These are phyloP conservation scores for Paecilomyces variotii DNA, from an alignment of 2,329 filamentous ascomycete species.

Conservation along the genomic window DNA sequence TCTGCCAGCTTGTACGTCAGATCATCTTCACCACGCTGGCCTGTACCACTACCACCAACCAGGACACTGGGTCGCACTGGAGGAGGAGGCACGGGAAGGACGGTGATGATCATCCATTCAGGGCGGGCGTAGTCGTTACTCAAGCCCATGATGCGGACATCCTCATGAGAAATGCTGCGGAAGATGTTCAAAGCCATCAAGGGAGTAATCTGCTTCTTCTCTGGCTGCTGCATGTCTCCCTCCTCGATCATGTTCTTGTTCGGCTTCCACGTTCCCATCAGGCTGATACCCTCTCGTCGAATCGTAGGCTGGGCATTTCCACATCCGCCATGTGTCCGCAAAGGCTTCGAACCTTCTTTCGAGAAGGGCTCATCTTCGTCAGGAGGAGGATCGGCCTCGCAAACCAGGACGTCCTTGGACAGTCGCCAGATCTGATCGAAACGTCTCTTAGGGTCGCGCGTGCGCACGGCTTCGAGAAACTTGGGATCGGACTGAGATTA, in stretches of 20 bases:
- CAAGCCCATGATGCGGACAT: constrained; percentile 78
- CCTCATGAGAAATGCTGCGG: constrained; percentile 71
- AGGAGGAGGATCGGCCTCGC: constrained; percentile 66
- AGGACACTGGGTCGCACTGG: constrained; percentile 95
- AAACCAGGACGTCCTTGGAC: constrained; percentile 80
- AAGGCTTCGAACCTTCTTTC: constrained; percentile 49
- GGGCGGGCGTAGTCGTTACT: constrained; percentile 92
- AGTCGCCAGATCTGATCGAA: constrained; percentile 89
- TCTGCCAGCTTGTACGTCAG: constrained; percentile 98
- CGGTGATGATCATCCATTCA: constrained; percentile 96
- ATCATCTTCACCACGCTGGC: constrained; percentile 94
- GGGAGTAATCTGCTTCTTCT: constrained; percentile 75
- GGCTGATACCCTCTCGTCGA: constrained; percentile 74
- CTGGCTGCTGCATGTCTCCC: constrained; percentile 55
- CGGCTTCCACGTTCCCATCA: constrained; percentile 67
- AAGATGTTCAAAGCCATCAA: constrained; percentile 81
- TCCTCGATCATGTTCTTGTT: constrained; percentile 65
- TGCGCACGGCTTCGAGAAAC: constrained; percentile 71
- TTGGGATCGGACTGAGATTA: constrained; percentile 66
- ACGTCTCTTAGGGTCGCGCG: constrained; percentile 86
- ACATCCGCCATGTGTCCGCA: constrained; percentile 73
- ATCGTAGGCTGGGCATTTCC: constrained; percentile 86
- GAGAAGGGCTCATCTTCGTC: constrained; percentile 63
- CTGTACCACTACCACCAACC: constrained; percentile 87
- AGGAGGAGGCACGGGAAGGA: constrained; percentile 88